Evolutionary conservation across 306 rosid genomes (phyloP).

Genomic region (Inga leiocalycina): DNA sequence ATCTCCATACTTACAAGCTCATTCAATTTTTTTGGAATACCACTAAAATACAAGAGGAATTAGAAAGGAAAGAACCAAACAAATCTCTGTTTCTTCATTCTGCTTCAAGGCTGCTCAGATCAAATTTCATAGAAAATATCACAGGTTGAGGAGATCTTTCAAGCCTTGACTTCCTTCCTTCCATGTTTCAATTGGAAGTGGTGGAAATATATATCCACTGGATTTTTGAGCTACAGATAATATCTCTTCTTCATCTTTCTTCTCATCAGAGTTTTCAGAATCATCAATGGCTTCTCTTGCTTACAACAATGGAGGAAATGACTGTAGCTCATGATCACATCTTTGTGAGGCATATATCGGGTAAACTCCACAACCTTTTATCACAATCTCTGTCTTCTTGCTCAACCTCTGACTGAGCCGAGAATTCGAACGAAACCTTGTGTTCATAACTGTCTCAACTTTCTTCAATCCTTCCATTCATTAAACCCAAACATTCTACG

Average conservation of each 20-base stretch:
- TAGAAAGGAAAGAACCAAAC: not conserved
- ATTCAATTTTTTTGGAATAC: not conserved
- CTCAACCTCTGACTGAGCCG: constrained; percentile 13
- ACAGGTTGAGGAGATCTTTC: constrained; percentile 6
- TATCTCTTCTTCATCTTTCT: not conserved
- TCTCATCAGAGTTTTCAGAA: not conserved
- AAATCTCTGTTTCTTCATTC: not conserved
- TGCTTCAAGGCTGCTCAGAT: not conserved
- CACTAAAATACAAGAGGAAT: not conserved
- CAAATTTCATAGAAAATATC: not conserved
- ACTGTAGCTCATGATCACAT: not conserved
- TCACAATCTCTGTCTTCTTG: not conserved
- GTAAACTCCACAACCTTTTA: constrained; percentile 32
- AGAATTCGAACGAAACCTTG: constrained; percentile 29
- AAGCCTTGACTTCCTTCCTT: constrained; percentile 9
- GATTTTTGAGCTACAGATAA: not conserved
- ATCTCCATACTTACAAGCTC: not conserved
- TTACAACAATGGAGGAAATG: not conserved
- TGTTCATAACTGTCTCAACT: not conserved
- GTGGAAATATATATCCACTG: not conserved
- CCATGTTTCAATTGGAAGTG: not conserved
- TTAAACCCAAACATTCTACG: not conserved
- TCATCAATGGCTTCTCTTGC: not conserved
- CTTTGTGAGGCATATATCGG: constrained; percentile 10
- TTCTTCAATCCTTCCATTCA: not conserved